These are phyloP conservation scores for Leccinum truebloodii DNA, from an alignment of 768 basidiomycete species.

Conservation along the genomic window DNA sequence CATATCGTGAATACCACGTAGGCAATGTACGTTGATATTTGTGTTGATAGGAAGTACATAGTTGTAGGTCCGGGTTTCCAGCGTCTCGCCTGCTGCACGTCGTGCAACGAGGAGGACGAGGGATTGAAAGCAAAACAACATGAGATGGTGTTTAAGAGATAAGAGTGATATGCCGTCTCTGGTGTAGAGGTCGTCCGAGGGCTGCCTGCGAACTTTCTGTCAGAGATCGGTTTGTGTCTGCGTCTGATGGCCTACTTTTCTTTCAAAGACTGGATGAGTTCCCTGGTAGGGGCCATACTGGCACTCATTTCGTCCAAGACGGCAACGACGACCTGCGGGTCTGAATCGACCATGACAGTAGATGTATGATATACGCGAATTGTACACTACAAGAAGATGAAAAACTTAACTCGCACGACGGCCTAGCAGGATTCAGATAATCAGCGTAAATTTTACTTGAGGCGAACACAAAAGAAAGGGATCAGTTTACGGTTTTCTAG, in stretches of 20 bases:
- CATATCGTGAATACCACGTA: too few relatives aligned
- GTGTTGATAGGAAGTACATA: too few relatives aligned
- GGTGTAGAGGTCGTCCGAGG: conserved; percentile 45
- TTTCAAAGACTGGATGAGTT: conserved; percentile 52
- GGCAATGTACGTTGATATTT: too few relatives aligned
- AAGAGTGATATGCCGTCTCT: conserved; percentile 89
- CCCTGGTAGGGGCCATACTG: conserved; percentile 62
- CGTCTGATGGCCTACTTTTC: conserved; percentile 47
- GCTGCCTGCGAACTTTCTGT: conserved; percentile 26
- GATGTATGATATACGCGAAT: conserved; percentile 2
- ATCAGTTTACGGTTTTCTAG: conserved; percentile 68
- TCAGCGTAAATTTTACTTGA: conserved; percentile 12
- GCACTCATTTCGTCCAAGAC: conserved; percentile 57
- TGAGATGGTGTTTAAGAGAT: conserved; percentile 80
- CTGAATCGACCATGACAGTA: conserved; percentile 20
- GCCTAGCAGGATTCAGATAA: neutral
- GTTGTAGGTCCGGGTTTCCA: conserved; percentile 48
- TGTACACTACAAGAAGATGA: conserved; percentile 2
- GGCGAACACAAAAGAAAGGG: conserved; percentile 2
- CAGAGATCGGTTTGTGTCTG: conserved; percentile 12
- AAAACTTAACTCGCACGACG: neutral
- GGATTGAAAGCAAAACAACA: conserved; percentile 85
- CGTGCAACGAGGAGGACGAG: conserved; percentile 73
- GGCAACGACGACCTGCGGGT: conserved; percentile 18
- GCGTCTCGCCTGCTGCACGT: conserved; percentile 64